Conservation (phyloP, 768 basidiomycete species). For the Myochromella boudieri region DNA sequence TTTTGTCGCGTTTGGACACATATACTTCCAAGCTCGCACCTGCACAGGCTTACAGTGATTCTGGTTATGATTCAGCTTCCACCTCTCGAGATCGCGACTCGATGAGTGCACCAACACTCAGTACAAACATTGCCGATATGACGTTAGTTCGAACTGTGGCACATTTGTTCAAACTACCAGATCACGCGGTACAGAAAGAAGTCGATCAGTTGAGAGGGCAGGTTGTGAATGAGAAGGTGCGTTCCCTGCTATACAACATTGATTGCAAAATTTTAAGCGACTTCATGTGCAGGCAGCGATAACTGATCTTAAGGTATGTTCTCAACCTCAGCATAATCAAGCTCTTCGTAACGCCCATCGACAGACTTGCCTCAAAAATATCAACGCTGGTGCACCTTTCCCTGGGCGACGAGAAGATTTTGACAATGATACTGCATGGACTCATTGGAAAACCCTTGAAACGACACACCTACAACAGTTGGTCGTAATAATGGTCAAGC, state of each 20-base stretch:
- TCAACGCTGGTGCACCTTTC: constrained; percentile 80
- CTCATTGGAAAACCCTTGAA: constrained; percentile 80
- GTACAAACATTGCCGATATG: constrained; percentile 70
- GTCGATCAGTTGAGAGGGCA: constrained; percentile 62
- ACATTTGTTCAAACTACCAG: constrained; percentile 71
- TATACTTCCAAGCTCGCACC: constrained; percentile 83
- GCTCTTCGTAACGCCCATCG: too few relatives aligned
- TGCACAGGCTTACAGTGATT: constrained; percentile 54
- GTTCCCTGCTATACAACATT: constrained; percentile 7
- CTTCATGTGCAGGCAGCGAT: constrained; percentile 64
- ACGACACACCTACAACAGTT: constrained; percentile 83
- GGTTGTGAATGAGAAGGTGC: constrained; percentile 73
- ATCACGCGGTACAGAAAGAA: constrained; percentile 68
- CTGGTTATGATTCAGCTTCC: constrained; percentile 66
- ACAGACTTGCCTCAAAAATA: constrained; percentile 88
- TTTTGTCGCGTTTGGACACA: constrained; percentile 77
- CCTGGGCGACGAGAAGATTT: constrained; percentile 90
- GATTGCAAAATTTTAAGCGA: neutral
- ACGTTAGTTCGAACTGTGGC: constrained; percentile 69
- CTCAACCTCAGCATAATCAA: too few relatives aligned
- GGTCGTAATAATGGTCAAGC: constrained; percentile 82
- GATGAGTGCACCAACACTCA: constrained; percentile 33
- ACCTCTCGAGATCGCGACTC: constrained; percentile 60
- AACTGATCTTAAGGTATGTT: constrained; percentile 76
- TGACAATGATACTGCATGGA: constrained; percentile 77